Conservation (phyloP, 495 filamentous ascomycete species). For the Letharia columbiana region DNA sequence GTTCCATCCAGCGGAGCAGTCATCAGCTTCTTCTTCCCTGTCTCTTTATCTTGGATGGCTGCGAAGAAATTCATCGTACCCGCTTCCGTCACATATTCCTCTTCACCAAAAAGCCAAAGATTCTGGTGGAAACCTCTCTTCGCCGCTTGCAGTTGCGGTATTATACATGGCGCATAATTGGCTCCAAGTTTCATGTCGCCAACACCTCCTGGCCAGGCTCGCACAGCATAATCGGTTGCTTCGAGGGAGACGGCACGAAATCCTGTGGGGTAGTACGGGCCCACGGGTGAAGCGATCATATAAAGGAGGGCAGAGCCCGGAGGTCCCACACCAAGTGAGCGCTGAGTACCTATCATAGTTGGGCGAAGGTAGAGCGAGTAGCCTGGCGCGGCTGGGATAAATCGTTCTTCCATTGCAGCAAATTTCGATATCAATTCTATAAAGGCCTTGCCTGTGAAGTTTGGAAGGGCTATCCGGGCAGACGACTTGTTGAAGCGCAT, state of each 20-base stretch:
- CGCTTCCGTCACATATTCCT: conserved; percentile 91
- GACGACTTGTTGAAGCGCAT: conserved; percentile 80
- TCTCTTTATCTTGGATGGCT: conserved; percentile 68
- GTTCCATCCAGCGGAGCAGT: conserved; percentile 93
- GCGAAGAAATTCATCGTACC: conserved; percentile 98
- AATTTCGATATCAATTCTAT: conserved; percentile 74
- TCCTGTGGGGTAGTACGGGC: conserved; percentile 94
- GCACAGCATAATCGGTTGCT: conserved; percentile 88
- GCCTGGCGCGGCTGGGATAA: conserved; percentile 72
- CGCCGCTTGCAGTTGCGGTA: conserved; percentile 86
- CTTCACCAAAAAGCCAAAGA: conserved; percentile 90
- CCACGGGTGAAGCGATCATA: conserved; percentile 92
- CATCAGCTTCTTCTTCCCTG: conserved; percentile 78
- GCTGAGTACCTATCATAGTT: conserved; percentile 94
- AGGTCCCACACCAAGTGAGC: conserved; percentile 80
- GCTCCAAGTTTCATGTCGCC: conserved; percentile 96
- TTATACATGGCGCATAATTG: conserved; percentile 94
- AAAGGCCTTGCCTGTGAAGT: conserved; percentile 60
- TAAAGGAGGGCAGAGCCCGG: conserved; percentile 86
- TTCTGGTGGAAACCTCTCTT: conserved; percentile 93
- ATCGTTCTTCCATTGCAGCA: conserved; percentile 69
- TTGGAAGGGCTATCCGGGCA: conserved; percentile 83
- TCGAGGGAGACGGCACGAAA: conserved; percentile 95
- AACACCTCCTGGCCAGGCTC: conserved; percentile 94
- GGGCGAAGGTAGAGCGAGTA: conserved; percentile 93